These are phyloP conservation scores for Starmerella powellii DNA, from an alignment of 805 yeast species.

Conservation along the genomic window DNA sequence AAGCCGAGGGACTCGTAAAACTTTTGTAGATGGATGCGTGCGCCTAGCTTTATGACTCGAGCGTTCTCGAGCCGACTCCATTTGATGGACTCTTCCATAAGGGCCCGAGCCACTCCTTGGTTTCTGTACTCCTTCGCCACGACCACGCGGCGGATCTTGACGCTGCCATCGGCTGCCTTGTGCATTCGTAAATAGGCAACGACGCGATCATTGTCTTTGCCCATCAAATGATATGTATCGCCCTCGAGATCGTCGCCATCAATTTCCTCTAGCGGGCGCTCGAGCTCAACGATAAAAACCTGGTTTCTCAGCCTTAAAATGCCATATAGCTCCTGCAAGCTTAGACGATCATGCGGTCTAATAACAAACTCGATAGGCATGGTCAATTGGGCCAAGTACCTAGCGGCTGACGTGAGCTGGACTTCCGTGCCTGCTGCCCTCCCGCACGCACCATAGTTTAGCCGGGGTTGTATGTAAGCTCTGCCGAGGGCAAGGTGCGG, in stretches of 20 bases:
- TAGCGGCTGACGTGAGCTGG: no score
- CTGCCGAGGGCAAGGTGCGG: no score
- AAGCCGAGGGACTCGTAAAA: slow-evolving; percentile 20
- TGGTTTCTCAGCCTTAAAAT: slow-evolving; percentile 17
- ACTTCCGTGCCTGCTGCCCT: no score
- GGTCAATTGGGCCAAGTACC: no score
- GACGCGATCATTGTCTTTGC: neutral
- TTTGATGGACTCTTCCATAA: slow-evolving; percentile 8
- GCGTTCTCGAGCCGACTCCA: slow-evolving; percentile 5
- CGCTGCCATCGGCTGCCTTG: neutral
- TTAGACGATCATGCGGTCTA: slow-evolving; percentile 11
- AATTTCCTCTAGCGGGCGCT: slow-evolving; percentile 17
- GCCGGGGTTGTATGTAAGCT: no score
- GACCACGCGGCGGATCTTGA: slow-evolving; percentile 19
- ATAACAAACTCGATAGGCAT: neutral
- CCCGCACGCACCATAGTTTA: no score
- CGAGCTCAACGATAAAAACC: slow-evolving; percentile 22
- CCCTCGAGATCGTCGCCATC: slow-evolving; percentile 20
- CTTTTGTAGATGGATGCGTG: slow-evolving; percentile 15
- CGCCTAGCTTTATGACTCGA: slow-evolving; percentile 9
- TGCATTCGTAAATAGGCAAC: slow-evolving; percentile 13
- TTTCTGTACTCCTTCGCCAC: slow-evolving; percentile 13
- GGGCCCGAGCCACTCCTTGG: slow-evolving; percentile 13
- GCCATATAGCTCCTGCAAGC: slow-evolving; percentile 10
- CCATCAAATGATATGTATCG: slow-evolving; percentile 13